Base-by-base conservation (phyloP, 2,329 filamentous ascomycete species). In the Colletotrichum tamarilloi region DNA sequence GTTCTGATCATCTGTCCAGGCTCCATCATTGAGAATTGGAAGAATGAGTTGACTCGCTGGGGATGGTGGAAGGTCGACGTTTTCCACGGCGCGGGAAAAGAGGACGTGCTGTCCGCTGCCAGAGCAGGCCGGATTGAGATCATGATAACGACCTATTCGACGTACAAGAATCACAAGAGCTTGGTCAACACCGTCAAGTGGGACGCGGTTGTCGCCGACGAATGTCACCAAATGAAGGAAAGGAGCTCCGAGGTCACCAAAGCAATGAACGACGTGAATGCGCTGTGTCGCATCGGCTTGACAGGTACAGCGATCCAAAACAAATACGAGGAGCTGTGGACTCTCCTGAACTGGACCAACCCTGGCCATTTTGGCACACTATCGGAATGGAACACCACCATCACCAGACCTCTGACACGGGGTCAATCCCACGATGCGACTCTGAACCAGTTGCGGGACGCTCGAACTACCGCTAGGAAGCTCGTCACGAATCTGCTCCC, bases 301-400 rank as follows among this genome's bases (percentile, higher is more conserved):
- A 98, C 95, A 0, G 97, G 97, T 2, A 99, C 97, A 0, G 96
- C 96, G 0, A 98, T 99, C 57, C 97, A 99, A 80, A 99, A 99
- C 82, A 97, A 94, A 76, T 99, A 99, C 80, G 95, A 98, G 80
- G 97, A 99, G 81, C 88, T 99, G 1, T 99, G 96, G 96, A 97
- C 95, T 0, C 86, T 99, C 0, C 86, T 99, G 3, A 97, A 99
- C 80, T 99, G 97, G 97, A 95, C 95, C 0, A 97, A 97, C 77
- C 97, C 97, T 0, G 96, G 95, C 0, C 84, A 88, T 59, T 89
- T 92, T 67, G 90, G 89, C 19, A 87, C 86, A 0, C 78, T 93
- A 11, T 85, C 89, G 5, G 93, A 94, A 55, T 99, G 97, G 97
- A 93, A 91, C 78, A 87, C 89, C 24, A 91, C 89, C 49, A 94